Conservation (phyloP, 768 basidiomycete species). For the Suillus subaureus region DNA sequence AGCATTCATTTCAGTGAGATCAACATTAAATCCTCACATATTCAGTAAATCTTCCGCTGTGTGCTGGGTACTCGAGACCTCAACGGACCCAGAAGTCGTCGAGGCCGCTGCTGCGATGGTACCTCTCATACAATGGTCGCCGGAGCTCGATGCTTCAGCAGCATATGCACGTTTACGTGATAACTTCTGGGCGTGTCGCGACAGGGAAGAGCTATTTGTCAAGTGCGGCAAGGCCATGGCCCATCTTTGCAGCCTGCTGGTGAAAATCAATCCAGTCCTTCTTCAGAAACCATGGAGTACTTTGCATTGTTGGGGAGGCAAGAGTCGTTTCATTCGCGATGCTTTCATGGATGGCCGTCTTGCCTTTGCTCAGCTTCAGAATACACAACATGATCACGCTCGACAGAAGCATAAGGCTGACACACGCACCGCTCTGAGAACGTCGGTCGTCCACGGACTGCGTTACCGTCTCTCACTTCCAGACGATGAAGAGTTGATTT, state of each 20-base stretch:
- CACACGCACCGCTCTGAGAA: neutral
- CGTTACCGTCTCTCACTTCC: neutral
- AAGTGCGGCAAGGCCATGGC: neutral
- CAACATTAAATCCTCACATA: too few species aligned
- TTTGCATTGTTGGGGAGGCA: neutral
- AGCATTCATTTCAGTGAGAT: neutral
- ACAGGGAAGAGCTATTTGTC: neutral
- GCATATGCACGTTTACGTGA: neutral
- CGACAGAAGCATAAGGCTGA: neutral
- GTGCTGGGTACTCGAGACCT: slow-evolving; percentile 22
- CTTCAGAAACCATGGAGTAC: too few species aligned
- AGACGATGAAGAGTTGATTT: neutral
- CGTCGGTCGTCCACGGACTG: neutral
- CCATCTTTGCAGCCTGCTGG: neutral
- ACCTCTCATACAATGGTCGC: neutral
- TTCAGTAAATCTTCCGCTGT: neutral
- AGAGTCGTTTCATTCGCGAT: neutral
- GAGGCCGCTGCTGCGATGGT: neutral
- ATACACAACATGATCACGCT: neutral
- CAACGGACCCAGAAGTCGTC: slow-evolving; percentile 16
- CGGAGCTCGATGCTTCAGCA: neutral
- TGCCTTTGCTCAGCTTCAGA: neutral
- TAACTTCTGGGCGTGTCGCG: neutral
- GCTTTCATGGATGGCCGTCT: neutral
- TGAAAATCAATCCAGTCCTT: neutral